phyloP scores from a whole-genome alignment of 805 yeast genomes.

The Grigorovia transvaalensis region DNA sequence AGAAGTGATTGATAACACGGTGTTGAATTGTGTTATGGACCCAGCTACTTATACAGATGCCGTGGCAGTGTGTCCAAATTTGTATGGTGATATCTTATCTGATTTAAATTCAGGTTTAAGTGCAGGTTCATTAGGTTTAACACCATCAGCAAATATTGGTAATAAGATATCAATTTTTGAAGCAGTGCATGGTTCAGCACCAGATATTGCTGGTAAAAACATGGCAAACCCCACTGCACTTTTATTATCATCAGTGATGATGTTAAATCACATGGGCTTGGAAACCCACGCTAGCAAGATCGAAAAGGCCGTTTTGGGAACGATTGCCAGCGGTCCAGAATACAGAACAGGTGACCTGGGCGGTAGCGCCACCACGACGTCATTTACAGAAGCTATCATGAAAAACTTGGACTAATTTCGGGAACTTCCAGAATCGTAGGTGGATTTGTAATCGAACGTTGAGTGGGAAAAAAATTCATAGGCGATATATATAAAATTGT shows the following conservation, averaged over 20 bases:
- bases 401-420: slow-evolving; percentile 29
- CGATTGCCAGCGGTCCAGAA: slow-evolving; percentile 92
- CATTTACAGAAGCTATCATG: slow-evolving; percentile 89
- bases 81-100: slow-evolving; percentile 98
- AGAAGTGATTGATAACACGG: slow-evolving; percentile 93
- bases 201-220: slow-evolving; percentile 98
- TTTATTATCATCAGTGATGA: slow-evolving; percentile 92
- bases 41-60: slow-evolving; percentile 76
- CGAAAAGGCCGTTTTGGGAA: slow-evolving; percentile 72
- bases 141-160: slow-evolving; percentile 99
- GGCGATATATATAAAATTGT: no score
- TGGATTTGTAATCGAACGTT: no score
- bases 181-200: slow-evolving; percentile 99
- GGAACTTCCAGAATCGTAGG: no score
- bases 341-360: slow-evolving; percentile 89
- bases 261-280: slow-evolving; percentile 97
- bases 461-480: no score
- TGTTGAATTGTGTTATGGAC: slow-evolving; percentile 79
- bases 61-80: slow-evolving; percentile 96
- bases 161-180: slow-evolving; percentile 94
- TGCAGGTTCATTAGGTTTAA: slow-evolving; percentile 96
- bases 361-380: slow-evolving; percentile 81
- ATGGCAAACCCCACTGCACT: slow-evolving; percentile 98
- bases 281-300: slow-evolving; percentile 71
- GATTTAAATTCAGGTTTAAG: slow-evolving; percentile 89